A percentile compares a stretch with the other conserved stretches of the same genome.
phyloP scores from a whole-genome alignment of 768 basidiomycete species.

The Trichaptum fuscoviolaceum region DNA sequence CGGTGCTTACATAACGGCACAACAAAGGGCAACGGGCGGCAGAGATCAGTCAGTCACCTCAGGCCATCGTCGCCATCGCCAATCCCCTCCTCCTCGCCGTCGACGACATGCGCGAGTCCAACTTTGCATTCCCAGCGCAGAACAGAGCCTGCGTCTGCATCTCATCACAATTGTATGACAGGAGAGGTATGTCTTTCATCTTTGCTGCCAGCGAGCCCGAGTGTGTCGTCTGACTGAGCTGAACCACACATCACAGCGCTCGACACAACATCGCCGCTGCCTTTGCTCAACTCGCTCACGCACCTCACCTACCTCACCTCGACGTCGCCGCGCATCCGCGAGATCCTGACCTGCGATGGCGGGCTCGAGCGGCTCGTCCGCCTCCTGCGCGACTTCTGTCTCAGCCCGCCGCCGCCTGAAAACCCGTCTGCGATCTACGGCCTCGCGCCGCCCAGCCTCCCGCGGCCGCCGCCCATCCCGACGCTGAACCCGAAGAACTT shows the following conservation, averaged over 20 bases:
- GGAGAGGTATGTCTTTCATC: constrained; percentile 63
- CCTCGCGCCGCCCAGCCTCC: constrained; percentile 59
- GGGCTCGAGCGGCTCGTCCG: constrained; percentile 93
- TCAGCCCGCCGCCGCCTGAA: constrained; percentile 77
- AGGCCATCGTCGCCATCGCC: constrained; percentile 5
- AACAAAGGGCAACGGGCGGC: too few species aligned
- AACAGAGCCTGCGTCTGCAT: constrained; percentile 95
- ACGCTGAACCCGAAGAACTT: constrained; percentile 63
- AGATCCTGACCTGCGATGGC: constrained; percentile 97
- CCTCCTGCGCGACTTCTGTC: constrained; percentile 84
- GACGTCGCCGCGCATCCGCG: constrained; percentile 94
- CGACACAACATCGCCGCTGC: constrained; percentile 48
- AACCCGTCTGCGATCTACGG: constrained; percentile 74
- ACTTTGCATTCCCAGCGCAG: constrained; percentile 91
- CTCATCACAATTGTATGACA: constrained; percentile 89
- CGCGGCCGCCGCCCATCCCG: constrained; percentile 49
- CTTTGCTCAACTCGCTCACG: constrained; percentile 89
- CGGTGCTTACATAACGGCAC: too few species aligned
- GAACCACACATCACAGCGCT: constrained; percentile 33
- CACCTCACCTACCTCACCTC: constrained; percentile 96
- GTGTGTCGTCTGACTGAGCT: neutral
- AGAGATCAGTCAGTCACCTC: neutral
- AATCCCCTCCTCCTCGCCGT: constrained; percentile 4
- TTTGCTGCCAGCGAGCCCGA: neutral
- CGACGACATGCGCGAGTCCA: constrained; percentile 80